Conservation (phyloP, 495 filamentous ascomycete species). For the Annulohypoxylon maeteangense region DNA sequence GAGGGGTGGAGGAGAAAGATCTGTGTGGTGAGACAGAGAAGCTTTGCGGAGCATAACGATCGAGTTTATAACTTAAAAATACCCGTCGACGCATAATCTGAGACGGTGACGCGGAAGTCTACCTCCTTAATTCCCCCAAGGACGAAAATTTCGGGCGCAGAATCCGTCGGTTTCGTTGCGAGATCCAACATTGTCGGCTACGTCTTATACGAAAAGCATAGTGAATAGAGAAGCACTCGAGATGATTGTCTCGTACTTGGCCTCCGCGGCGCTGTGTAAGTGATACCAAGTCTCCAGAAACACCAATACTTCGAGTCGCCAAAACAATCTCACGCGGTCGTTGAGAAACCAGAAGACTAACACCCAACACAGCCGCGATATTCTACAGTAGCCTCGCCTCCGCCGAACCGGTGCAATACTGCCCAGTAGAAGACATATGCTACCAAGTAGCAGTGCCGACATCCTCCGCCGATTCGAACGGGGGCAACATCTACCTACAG, state of each 20-base stretch:
- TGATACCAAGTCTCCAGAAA: background rate
- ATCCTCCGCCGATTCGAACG: constrained; percentile 50
- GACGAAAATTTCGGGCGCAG: background rate
- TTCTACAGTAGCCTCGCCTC: constrained; percentile 34
- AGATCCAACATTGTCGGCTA: background rate
- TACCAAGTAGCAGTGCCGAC: constrained; percentile 59
- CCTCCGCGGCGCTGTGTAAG: constrained; percentile 41
- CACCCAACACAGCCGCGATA: constrained; percentile 27
- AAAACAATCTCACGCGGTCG: background rate
- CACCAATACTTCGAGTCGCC: too few species aligned
- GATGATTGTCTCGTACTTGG: constrained; percentile 14
- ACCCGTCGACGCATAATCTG: constrained; percentile 11
- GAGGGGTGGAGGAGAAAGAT: background rate
- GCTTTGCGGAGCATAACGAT: background rate
- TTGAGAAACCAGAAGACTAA: constrained; percentile 12
- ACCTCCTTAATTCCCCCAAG: background rate
- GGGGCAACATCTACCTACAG: constrained; percentile 72
- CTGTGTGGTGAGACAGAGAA: background rate
- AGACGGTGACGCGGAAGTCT: constrained; percentile 4
- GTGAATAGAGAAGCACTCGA: constrained; percentile 5
- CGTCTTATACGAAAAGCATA: background rate
- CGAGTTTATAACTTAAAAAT: constrained; percentile 16
- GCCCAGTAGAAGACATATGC: constrained; percentile 52
- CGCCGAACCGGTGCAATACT: constrained; percentile 41
- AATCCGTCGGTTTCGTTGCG: background rate